phyloP scores from a whole-genome alignment of 441 rosid species.

The Populus hybrid region DNA sequence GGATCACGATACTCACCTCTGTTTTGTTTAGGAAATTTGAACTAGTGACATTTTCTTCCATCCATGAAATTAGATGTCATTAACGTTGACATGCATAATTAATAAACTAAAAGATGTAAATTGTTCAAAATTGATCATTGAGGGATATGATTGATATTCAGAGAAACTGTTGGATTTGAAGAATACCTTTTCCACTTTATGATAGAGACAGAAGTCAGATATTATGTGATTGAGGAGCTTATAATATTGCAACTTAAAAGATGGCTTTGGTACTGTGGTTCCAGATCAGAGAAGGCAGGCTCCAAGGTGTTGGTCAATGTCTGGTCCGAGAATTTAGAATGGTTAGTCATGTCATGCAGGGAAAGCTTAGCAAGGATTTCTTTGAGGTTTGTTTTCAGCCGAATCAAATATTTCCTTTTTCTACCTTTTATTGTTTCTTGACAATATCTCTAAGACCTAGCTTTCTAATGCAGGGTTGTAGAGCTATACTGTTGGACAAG shows the following conservation, averaged over 20 bases:
- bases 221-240: neutral
- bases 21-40: no score
- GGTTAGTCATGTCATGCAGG: constrained; percentile 76
- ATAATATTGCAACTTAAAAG: neutral
- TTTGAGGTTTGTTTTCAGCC: constrained; percentile 51
- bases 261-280: constrained; percentile 1
- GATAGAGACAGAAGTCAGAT: neutral
- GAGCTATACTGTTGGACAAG: constrained; percentile 85
- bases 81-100: neutral
- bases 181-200: neutral
- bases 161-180: neutral
- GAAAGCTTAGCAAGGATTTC: constrained; percentile 79
- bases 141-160: neutral
- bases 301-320: constrained; percentile 77
- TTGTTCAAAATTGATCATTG: neutral
- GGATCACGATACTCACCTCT: no score
- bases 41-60: no score
- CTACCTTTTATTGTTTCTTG: neutral
- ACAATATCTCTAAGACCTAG: neutral
- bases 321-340: constrained; percentile 78
- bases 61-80: neutral
- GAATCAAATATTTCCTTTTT: neutral
- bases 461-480: constrained; percentile 69
- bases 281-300: constrained; percentile 90
- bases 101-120: neutral